Evolutionary conservation across 768 basidiomycete species (phyloP).

Genomic region (Phaeotremella fagi): DNA sequence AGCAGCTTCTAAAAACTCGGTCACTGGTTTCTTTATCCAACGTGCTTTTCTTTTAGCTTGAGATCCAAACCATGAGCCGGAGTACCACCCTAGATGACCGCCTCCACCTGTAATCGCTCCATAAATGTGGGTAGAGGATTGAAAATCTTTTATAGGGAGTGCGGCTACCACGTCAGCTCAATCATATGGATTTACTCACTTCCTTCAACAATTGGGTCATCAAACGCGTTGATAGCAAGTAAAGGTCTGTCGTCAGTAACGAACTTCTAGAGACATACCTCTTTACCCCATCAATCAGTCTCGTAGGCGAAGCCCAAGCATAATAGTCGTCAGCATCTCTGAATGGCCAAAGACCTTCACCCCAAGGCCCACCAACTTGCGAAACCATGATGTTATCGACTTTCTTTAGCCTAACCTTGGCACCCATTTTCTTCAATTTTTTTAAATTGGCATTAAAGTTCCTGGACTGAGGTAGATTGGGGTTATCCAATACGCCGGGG

Average conservation of each 20-base stretch:
- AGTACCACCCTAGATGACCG: conserved; percentile 49
- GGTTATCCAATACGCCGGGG: conserved; percentile 18
- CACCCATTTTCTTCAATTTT: conserved; percentile 13
- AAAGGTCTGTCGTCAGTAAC: conserved; percentile 29
- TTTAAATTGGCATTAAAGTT: neutral
- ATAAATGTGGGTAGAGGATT: conserved; percentile 39
- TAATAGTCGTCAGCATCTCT: conserved; percentile 44
- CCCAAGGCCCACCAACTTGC: conserved; percentile 37
- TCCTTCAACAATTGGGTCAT: conserved; percentile 48
- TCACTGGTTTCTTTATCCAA: conserved; percentile 40
- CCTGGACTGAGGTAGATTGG: conserved; percentile 12
- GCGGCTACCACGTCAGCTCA: conserved; percentile 9
- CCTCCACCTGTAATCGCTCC: conserved; percentile 43
- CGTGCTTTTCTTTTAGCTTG: conserved; percentile 21
- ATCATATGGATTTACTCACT: conserved; percentile 16
- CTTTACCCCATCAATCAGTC: conserved; percentile 32
- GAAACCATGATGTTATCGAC: conserved; percentile 40
- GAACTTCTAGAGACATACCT: conserved; percentile 21
- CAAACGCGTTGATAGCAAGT: conserved; percentile 47
- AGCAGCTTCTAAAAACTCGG: conserved; percentile 34
- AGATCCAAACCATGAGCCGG: conserved; percentile 28
- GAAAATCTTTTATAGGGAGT: conserved; percentile 38
- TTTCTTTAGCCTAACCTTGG: conserved; percentile 26
- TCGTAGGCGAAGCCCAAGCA: conserved; percentile 42
- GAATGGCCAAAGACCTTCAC: conserved; percentile 46